Evolutionary conservation across 257 asterid genomes (phyloP).

Genomic region (Solanum boliviense): DNA sequence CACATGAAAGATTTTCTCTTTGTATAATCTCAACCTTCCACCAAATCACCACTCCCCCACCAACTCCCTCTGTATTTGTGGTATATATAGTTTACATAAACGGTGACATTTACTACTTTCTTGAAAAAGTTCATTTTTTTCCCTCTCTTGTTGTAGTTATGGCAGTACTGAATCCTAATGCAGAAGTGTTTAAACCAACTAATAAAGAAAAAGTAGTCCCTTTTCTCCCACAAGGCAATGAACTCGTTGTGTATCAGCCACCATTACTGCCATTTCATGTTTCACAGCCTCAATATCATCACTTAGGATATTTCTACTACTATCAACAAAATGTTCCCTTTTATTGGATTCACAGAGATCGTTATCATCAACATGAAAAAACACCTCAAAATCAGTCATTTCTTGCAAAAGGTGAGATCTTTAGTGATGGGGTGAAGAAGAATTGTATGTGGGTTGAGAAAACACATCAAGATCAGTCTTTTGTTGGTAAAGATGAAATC

Average conservation of each 20-base stretch:
- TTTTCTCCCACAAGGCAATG: not conserved
- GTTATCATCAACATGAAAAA: not conserved
- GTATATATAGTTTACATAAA: not conserved
- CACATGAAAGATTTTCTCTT: not conserved
- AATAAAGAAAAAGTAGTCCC: not conserved
- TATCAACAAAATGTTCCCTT: not conserved
- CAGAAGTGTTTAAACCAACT: not conserved
- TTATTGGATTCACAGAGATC: not conserved
- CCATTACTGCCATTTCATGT: not conserved
- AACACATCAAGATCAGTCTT: not conserved
- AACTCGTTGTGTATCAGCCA: not conserved
- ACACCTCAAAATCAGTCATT: not conserved
- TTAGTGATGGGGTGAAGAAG: not conserved
- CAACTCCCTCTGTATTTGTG: accelerated
- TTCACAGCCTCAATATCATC: not conserved
- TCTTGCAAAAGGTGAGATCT: not conserved
- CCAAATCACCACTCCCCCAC: not conserved
- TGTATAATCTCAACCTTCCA: not conserved
- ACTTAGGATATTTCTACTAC: not conserved
- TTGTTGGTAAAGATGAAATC: not conserved
- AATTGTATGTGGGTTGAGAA: not conserved
- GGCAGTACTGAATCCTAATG: not conserved
- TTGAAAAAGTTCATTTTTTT: not conserved
- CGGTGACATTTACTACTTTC: not conserved
- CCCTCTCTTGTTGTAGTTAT: not conserved